A percentile compares a stretch with the other conserved stretches of the same genome.
These are phyloP conservation scores for Aureobasidium sp. DNA, from an alignment of 2,329 filamentous ascomycete genomes.

Conservation along the genomic window DNA sequence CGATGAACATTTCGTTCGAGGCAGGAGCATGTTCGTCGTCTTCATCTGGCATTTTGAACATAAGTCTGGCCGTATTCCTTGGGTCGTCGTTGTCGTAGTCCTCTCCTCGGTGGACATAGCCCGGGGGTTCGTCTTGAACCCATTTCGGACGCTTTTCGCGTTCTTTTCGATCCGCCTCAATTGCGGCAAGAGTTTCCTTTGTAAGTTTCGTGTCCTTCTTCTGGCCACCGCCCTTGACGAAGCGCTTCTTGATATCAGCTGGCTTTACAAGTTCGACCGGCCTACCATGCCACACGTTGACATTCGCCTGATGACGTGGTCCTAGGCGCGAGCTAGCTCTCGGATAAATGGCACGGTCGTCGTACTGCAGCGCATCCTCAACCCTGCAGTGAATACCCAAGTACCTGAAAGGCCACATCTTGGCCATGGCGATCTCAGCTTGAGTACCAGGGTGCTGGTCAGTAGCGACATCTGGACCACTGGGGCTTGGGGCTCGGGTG, in stretches of 20 bases:
- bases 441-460: conserved; percentile 59
- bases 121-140: conserved; percentile 83
- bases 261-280: conserved; percentile 88
- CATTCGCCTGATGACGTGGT: conserved; percentile 81
- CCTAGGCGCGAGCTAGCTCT: conserved; percentile 88
- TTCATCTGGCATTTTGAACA: conserved; percentile 60
- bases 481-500: conserved; percentile 48
- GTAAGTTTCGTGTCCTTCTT: conserved; percentile 70
- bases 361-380: conserved; percentile 91
- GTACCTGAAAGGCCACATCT: conserved; percentile 93
- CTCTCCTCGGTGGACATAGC: conserved; percentile 76
- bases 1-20: conserved; percentile 51
- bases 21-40: conserved; percentile 18
- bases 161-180: conserved; percentile 72
- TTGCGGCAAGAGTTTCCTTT: conserved; percentile 68
- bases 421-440: conserved; percentile 85
- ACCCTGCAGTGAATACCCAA: conserved; percentile 90
- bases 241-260: conserved; percentile 72
- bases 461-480: conserved; percentile 40
- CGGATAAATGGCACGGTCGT: conserved; percentile 87
- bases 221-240: conserved; percentile 49
- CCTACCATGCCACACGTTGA: conserved; percentile 74
- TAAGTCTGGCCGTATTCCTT: conserved; percentile 61
- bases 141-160: conserved; percentile 81
- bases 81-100: conserved; percentile 66